These are phyloP conservation scores for Hirsutella rhossiliensis DNA, from an alignment of 2,329 filamentous ascomycete species.

Conservation along the genomic window DNA sequence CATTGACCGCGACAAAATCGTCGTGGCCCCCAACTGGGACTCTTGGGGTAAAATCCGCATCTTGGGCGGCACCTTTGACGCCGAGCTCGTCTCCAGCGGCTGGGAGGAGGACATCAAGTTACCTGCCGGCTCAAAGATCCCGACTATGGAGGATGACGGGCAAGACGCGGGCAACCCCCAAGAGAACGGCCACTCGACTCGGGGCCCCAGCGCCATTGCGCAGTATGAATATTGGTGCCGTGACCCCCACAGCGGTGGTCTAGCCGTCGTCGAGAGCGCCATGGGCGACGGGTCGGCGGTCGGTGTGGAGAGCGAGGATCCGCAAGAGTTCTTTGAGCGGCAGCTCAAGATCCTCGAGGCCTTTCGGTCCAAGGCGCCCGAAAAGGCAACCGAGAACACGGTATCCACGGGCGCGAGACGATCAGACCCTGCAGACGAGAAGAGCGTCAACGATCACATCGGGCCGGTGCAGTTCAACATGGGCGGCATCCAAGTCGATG, in stretches of 20 bases:
- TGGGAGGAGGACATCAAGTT: slow-evolving; percentile 78
- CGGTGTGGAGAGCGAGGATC: slow-evolving; percentile 38
- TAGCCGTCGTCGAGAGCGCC: slow-evolving; percentile 26
- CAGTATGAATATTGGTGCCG: slow-evolving; percentile 71
- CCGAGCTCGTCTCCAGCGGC: slow-evolving; percentile 70
- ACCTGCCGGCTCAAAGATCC: slow-evolving; percentile 18
- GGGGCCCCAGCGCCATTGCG: slow-evolving; percentile 42
- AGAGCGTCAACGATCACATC: slow-evolving; percentile 63
- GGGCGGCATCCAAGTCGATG: slow-evolving; percentile 92
- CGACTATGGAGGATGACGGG: slow-evolving; percentile 11
- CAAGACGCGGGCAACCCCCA: slow-evolving; percentile 2
- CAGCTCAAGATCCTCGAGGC: slow-evolving; percentile 68
- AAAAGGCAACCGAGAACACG: slow-evolving; percentile 22
- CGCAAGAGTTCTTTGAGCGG: slow-evolving; percentile 63
- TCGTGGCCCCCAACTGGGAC: slow-evolving; percentile 95
- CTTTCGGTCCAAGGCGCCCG: slow-evolving; percentile 41
- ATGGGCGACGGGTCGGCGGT: slow-evolving; percentile 23
- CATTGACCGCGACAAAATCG: slow-evolving; percentile 85
- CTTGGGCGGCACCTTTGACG: slow-evolving; percentile 80
- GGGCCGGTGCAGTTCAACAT: slow-evolving; percentile 97
- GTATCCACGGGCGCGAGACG: slow-evolving; percentile 11
- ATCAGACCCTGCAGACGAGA: slow-evolving; percentile 26
- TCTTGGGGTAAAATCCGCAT: slow-evolving; percentile 97
- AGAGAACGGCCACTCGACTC: background rate
- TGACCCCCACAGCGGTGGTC: slow-evolving; percentile 54